Base-by-base conservation (phyloP, 2,329 filamentous ascomycete species). In the Onygenales sp. region DNA sequence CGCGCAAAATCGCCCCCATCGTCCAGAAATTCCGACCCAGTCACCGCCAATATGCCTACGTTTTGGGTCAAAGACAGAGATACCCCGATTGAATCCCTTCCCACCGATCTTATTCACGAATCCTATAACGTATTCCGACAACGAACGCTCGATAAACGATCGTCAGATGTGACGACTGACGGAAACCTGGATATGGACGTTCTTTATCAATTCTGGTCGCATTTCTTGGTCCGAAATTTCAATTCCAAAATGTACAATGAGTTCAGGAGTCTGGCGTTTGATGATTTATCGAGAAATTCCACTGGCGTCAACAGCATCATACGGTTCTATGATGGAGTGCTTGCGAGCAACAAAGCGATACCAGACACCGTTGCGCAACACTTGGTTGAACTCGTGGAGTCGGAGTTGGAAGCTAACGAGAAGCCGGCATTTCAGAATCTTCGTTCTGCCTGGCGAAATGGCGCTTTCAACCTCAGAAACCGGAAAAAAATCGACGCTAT, bases 221-320 rank as follows among this genome's bases (percentile, higher is more conserved):
- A 85, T 66, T 87, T 86, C 64, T 76, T 90, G 58, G 78, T 83
- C 57, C 77, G 81, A 62, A 84, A 86, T 70, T 89, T 90, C 77
- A 87, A 90, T 67, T 75, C 77, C 54, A 75, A 74, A 64, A 87
- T 91, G 81, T 90, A 90, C 71, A 74, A 81, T 64, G 86, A 90
- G 67, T 89, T 90, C 71, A 81, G 82, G 58, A 73, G 74, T 62
- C 76, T 80, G 65, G 86, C 86, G 52, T 71, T 84, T 56, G 81
- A 84, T 64, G 86, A 90, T 69, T 74, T 77, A 52, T 67, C 76
- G 57, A 74, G 74, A 62, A 70, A 71, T 62, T 75, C 75, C 55
- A 72, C 72, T 58, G 86, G 86, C 48, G 72, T 87, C 63, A 76
- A 75, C 54, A 79, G 79, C 65, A 73, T 89, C 52, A 72, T 87